A percentile compares a stretch with the other conserved stretches of the same genome.
Conservation (phyloP, 768 basidiomycete genomes). For the Cystoderma amianthinum region DNA sequence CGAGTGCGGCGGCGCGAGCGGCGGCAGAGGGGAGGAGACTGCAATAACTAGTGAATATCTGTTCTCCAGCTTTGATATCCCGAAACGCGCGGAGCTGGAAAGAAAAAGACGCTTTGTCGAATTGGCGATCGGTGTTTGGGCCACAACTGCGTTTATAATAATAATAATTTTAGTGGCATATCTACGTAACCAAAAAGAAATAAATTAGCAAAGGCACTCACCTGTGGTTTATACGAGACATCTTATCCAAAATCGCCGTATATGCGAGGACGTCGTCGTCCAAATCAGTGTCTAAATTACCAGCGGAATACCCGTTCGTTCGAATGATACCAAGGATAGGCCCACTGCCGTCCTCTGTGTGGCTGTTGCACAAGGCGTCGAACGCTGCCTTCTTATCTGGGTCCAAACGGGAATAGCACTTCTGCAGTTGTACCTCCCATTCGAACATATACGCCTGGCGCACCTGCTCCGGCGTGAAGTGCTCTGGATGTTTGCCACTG, state of each 20-base stretch:
- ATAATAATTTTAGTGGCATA: background rate
- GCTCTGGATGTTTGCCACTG: background rate
- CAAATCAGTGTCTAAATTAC: background rate
- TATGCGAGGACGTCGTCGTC: conserved; percentile 3
- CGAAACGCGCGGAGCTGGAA: conserved; percentile 17
- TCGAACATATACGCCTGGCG: conserved; percentile 1
- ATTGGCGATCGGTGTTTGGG: conserved; percentile 14
- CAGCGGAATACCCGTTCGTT: conserved; percentile 15
- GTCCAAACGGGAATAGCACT: conserved; percentile 13
- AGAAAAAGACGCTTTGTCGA: conserved; percentile 19
- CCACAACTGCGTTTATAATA: conserved; percentile 10
- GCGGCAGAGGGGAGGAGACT: conserved; percentile 5
- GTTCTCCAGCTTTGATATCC: conserved; percentile 22
- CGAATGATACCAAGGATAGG: conserved; percentile 18
- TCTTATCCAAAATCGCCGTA: conserved; percentile 8
- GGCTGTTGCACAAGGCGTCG: conserved; percentile 16
- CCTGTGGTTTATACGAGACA: conserved; percentile 19
- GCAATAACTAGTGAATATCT: conserved; percentile 22
- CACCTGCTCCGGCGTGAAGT: background rate
- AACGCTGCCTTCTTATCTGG: conserved; percentile 13
- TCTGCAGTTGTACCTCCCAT: conserved; percentile 6
- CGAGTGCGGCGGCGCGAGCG: conserved; percentile 16
- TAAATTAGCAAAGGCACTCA: background rate
- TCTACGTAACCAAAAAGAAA: background rate
- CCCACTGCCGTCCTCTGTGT: conserved; percentile 21